These are phyloP conservation scores for Pezicula rhizophila DNA, from an alignment of 2,329 filamentous ascomycete species.

Conservation along the genomic window DNA sequence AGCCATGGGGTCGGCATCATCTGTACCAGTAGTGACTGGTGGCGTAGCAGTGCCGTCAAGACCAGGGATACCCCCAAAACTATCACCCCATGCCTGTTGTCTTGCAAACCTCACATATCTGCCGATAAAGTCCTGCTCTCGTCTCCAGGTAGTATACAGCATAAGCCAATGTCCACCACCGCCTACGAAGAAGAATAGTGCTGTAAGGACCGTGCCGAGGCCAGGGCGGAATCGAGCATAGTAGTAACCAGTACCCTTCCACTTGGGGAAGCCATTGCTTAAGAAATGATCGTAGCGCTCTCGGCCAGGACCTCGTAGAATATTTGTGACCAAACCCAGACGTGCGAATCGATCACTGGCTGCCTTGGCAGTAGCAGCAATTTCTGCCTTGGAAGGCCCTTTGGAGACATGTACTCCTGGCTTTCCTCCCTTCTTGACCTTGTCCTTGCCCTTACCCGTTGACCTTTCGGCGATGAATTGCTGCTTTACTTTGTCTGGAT, in stretches of 20 bases:
- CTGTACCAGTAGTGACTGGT: slow-evolving; percentile 37
- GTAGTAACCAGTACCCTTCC: slow-evolving; percentile 98
- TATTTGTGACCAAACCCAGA: slow-evolving; percentile 76
- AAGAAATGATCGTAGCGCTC: slow-evolving; percentile 95
- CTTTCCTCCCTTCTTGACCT: slow-evolving; percentile 46
- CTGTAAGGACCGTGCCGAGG: slow-evolving; percentile 74
- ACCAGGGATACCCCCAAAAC: slow-evolving; percentile 60
- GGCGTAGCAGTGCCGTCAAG: slow-evolving; percentile 44
- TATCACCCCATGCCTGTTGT: slow-evolving; percentile 84
- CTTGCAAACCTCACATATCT: slow-evolving; percentile 87
- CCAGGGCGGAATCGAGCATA: slow-evolving; percentile 91
- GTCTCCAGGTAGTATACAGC: slow-evolving; percentile 80
- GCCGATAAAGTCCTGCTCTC: slow-evolving; percentile 85
- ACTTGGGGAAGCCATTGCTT: slow-evolving; percentile 84
- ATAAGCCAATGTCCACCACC: slow-evolving; percentile 83
- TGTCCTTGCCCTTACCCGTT: slow-evolving; percentile 47
- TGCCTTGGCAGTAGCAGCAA: slow-evolving; percentile 72
- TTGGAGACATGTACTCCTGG: slow-evolving; percentile 62
- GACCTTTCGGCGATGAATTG: slow-evolving; percentile 64
- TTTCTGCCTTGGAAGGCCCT: slow-evolving; percentile 65
- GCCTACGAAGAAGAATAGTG: slow-evolving; percentile 75
- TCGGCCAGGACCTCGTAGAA: slow-evolving; percentile 73
- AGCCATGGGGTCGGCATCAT: slow-evolving; percentile 41
- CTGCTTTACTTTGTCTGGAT: slow-evolving; percentile 94
- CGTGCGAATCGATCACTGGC: slow-evolving; percentile 80